Percentiles rank a stretch among this genome's conserved stretches.
Evolutionary conservation across 2,329 filamentous ascomycete species (phyloP).

Genomic region (Aschersonia sp.): DNA sequence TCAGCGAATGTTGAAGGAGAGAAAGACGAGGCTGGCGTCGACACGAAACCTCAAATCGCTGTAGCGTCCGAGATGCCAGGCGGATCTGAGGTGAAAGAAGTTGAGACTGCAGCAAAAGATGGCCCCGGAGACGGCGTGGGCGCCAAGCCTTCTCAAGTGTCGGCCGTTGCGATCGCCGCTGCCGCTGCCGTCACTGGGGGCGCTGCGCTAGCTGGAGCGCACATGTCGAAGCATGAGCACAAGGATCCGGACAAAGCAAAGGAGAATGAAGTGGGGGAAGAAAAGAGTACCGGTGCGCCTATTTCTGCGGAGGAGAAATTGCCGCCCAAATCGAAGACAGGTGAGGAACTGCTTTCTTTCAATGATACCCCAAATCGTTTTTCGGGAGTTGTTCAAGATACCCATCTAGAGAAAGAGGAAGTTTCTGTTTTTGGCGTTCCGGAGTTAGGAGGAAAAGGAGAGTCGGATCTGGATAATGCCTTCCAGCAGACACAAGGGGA

Average conservation of each 20-base stretch:
- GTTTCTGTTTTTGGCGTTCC: constrained; percentile 9
- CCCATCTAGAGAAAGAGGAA: constrained; percentile 11
- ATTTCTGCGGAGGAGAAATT: constrained; percentile 22
- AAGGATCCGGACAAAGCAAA: neutral
- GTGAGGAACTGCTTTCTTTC: constrained; percentile 25
- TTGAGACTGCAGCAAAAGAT: neutral
- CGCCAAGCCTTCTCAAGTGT: neutral
- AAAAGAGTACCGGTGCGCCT: constrained; percentile 23
- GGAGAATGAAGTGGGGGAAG: constrained; percentile 12
- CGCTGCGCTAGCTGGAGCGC: constrained; percentile 2
- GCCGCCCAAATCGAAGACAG: constrained; percentile 21
- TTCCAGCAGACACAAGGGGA: neutral
- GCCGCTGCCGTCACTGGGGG: constrained; percentile 1
- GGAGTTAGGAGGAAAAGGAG: constrained; percentile 13
- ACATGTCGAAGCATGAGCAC: neutral
- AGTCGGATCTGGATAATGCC: neutral
- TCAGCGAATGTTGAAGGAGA: too few species aligned
- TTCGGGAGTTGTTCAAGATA: constrained; percentile 15
- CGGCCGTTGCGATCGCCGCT: constrained; percentile 1
- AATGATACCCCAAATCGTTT: constrained; percentile 23
- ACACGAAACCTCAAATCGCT: too few species aligned
- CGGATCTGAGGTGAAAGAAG: neutral
- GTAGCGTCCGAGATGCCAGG: neutral
- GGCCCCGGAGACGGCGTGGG: neutral
- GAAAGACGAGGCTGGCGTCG: too few species aligned